These are phyloP conservation scores for Secale cereale DNA, from an alignment of 176 grass and related monocot genomes.

Conservation along the genomic window DNA sequence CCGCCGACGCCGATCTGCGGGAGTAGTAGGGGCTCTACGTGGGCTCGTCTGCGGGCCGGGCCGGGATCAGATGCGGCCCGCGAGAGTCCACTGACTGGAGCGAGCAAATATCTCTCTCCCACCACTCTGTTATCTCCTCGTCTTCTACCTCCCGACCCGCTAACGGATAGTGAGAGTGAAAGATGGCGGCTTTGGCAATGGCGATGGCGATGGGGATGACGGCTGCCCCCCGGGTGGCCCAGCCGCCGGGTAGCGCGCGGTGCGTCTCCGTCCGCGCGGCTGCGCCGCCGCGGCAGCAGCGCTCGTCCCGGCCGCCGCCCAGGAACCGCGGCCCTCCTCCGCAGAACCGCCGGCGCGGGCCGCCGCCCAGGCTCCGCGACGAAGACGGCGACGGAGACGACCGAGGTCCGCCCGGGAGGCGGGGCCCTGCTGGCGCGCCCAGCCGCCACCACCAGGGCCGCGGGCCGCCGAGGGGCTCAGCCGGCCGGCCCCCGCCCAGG, in stretches of 20 bases:
- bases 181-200: slow-evolving; percentile 28
- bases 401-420: background rate
- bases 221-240: background rate
- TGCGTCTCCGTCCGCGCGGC: slow-evolving; percentile 21
- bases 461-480: slow-evolving; percentile 5
- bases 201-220: background rate
- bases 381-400: background rate
- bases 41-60: background rate
- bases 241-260: background rate
- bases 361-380: background rate
- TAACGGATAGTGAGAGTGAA: background rate
- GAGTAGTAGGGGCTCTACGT: background rate
- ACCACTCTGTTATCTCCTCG: background rate
- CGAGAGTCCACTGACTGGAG: background rate
- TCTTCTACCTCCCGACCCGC: background rate
- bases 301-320: background rate
- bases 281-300: slow-evolving; percentile 23
- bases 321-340: slow-evolving; percentile 7
- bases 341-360: background rate
- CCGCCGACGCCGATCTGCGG: background rate
- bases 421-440: background rate
- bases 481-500: slow-evolving; percentile 7
- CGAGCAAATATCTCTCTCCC: background rate
- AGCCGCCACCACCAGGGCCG: background rate
- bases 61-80: background rate